These are phyloP conservation scores for Glaciozyma martinii DNA, from an alignment of 768 basidiomycete species.

Conservation along the genomic window DNA sequence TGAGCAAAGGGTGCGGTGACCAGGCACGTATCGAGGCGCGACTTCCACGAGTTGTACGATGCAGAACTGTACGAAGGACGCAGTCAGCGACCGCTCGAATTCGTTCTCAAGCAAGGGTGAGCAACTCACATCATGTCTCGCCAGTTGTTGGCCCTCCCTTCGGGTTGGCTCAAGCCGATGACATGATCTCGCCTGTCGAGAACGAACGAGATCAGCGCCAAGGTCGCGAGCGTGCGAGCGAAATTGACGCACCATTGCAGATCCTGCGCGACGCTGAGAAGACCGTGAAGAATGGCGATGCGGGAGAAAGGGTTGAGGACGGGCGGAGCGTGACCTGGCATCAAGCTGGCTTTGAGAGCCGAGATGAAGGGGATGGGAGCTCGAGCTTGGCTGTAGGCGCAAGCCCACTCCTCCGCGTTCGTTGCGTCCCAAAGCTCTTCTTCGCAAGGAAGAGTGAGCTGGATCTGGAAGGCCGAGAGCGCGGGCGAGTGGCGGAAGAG, in stretches of 20 bases:
- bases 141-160: constrained; percentile 30
- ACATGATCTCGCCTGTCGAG: constrained; percentile 28
- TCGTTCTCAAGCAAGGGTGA: background rate
- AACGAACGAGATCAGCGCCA: background rate
- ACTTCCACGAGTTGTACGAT: constrained; percentile 34
- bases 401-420: constrained; percentile 27
- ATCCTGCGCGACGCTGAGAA: constrained; percentile 32
- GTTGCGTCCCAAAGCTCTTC: constrained; percentile 33
- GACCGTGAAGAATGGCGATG: constrained; percentile 30
- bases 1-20: constrained; percentile 21
- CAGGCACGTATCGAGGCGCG: constrained; percentile 30
- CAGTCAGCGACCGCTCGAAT: background rate
- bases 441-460: constrained; percentile 31
- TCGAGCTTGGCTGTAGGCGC: constrained; percentile 14
- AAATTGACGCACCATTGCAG: constrained; percentile 26
- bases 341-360: constrained; percentile 34
- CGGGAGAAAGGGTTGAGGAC: constrained; percentile 31
- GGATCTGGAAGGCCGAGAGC: constrained; percentile 35
- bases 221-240: background rate
- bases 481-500: constrained; percentile 56
- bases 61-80: constrained; percentile 9
- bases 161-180: constrained; percentile 31
- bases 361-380: constrained; percentile 32
- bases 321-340: constrained; percentile 22
- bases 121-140: constrained; percentile 28